Evolutionary conservation across 495 filamentous ascomycete genomes (phyloP).

Genomic region (Bacidia rubella): DNA sequence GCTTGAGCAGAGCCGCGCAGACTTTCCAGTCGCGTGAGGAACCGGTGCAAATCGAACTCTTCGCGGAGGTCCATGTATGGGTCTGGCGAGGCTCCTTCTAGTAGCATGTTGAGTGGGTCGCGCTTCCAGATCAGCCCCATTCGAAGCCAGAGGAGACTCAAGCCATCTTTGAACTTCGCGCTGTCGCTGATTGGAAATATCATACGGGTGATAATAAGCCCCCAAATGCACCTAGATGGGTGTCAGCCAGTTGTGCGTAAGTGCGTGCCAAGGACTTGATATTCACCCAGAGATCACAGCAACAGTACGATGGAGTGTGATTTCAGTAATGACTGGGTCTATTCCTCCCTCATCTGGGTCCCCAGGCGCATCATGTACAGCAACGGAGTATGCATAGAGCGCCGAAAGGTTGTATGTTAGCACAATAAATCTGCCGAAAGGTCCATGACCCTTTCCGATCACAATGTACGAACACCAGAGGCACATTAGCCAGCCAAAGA

Average conservation of each 20-base stretch:
- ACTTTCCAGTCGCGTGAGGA: conserved; percentile 51
- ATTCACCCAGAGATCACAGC: conserved; percentile 61
- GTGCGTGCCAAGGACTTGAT: too few species aligned
- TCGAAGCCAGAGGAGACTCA: conserved; percentile 76
- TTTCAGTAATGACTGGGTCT: conserved; percentile 71
- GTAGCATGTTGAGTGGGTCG: conserved; percentile 70
- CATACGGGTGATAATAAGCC: conserved; percentile 72
- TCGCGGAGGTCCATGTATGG: conserved; percentile 74
- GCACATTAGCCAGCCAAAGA: conserved; percentile 68
- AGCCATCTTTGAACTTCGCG: conserved; percentile 68
- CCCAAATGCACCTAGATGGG: conserved; percentile 55
- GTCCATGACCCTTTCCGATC: conserved; percentile 66
- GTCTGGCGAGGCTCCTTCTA: conserved; percentile 37
- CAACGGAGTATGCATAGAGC: conserved; percentile 83
- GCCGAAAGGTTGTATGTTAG: conserved; percentile 96
- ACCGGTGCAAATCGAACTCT: conserved; percentile 53
- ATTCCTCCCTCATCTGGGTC: conserved; percentile 75
- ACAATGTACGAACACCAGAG: conserved; percentile 82
- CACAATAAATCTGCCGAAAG: conserved; percentile 83
- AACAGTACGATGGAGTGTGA: conserved; percentile 78
- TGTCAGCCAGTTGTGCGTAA: background rate
- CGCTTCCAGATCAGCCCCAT: conserved; percentile 95
- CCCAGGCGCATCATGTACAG: conserved; percentile 53
- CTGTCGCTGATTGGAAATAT: conserved; percentile 91
- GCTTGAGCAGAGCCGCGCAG: conserved; percentile 58